Base-by-base conservation (phyloP, 2,329 filamentous ascomycete genomes). In the Fusarium floridanum region DNA sequence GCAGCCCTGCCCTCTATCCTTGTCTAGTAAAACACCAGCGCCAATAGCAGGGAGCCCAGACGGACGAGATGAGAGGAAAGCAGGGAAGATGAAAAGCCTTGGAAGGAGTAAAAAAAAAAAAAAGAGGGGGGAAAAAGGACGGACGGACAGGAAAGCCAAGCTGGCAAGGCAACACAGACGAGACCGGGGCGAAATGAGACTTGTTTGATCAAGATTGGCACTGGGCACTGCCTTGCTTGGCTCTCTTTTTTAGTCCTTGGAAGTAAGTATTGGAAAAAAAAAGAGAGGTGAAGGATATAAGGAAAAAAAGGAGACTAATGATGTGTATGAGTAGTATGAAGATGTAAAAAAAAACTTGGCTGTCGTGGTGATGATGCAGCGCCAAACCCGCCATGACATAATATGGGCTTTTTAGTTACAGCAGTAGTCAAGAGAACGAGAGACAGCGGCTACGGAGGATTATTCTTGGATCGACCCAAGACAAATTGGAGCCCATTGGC, bases 211-310 rank as follows among this genome's bases (percentile, higher is more conserved):
- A 55, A 48, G 60, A 39, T 61, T 45, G 69, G 72, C 72, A 76
- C 73, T 68, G 73, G 72, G 72, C 72, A 76, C 73, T 68, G 73
- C 73, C 73, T 66, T 64, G 70, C 70, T 75, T 75, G 70, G 73
- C 73, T 53, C 48, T 32, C 48, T 48, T 64, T 43, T 43, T 59
- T 55, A 64, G 64, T 66, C 70, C 61, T 60, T 64, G 57, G 50
- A 20, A 32, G n/a, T 24, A 57, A 32, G n/a, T 37, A 57, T 37
- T 37, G 16, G 14, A 11, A 22, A 55, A 72, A 32, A 43, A 65
- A 72, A 32, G 20, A 50, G 37, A 61, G 29, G 29, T 24, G 62
- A 27, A 22, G 55, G 20, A 34, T 7, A 10, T 11, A 29, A 22
- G 20, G 12, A 22, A 66, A 65, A 66, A 66, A 73, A 62, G 43